Evolutionary conservation across 208 protist genomes (phyloP).

Genomic region (Leishmania mexicana): DNA sequence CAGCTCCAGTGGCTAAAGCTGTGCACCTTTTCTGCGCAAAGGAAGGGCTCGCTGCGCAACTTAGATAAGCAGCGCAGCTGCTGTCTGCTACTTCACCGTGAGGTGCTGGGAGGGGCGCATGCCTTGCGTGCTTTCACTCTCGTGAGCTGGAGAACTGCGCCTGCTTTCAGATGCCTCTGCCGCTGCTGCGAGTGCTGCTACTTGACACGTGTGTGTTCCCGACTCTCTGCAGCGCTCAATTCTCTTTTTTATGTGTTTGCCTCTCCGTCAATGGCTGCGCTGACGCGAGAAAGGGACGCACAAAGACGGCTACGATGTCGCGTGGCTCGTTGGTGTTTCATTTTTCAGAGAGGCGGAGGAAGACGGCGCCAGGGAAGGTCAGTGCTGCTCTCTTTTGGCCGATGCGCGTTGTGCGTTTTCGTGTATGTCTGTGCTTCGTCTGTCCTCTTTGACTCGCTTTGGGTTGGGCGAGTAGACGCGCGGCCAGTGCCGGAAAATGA

Average conservation of each 20-base stretch:
- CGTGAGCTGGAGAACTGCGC: not conserved
- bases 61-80: not conserved
- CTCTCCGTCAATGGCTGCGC: not conserved
- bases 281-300: not conserved
- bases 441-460: not conserved
- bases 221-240: not conserved
- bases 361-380: too few relatives aligned
- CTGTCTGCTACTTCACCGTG: not conserved
- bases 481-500: not conserved
- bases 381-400: not conserved
- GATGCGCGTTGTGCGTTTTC: not conserved
- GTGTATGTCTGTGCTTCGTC: not conserved
- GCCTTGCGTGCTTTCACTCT: not conserved
- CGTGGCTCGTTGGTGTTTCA: not conserved
- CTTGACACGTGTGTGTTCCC: not conserved
- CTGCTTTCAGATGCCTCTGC: not conserved
- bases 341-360: not conserved
- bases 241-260: not conserved
- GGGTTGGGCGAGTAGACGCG: not conserved
- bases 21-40: not conserved
- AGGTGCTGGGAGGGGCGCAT: not conserved
- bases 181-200: not conserved
- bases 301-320: not conserved
- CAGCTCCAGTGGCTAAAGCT: not conserved
- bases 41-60: not conserved